Evolutionary conservation across 345 rosid species (phyloP).

Genomic region (Schrenkiella parvula): DNA sequence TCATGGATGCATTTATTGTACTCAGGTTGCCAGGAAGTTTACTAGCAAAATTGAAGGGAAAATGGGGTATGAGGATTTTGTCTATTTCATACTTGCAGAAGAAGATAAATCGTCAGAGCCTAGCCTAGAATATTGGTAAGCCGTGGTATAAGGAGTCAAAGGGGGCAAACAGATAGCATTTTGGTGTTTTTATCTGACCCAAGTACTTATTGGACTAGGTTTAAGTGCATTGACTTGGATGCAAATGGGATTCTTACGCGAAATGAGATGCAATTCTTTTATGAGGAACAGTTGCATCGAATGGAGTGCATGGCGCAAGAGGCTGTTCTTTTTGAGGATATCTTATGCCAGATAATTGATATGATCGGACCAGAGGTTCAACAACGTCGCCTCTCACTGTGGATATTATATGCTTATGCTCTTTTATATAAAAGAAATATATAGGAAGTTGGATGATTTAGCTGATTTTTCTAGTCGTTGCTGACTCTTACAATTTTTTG

Average conservation of each 20-base stretch:
- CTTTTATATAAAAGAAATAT: not conserved
- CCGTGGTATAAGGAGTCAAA: not conserved
- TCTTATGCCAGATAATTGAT: slow-evolving; percentile 92
- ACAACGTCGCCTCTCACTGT: slow-evolving; percentile 8
- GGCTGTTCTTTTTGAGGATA: slow-evolving; percentile 94
- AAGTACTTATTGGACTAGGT: slow-evolving; percentile 45
- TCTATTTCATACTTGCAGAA: slow-evolving; percentile 91
- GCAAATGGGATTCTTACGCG: slow-evolving; percentile 82
- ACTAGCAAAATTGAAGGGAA: slow-evolving; percentile 85
- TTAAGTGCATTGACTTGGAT: slow-evolving; percentile 95
- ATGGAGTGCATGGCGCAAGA: slow-evolving; percentile 99
- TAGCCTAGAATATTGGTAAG: slow-evolving; percentile 96
- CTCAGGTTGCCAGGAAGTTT: slow-evolving; percentile 78
- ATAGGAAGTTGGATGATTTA: not conserved
- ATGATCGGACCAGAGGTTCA: slow-evolving; percentile 93
- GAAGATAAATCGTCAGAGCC: slow-evolving; percentile 96
- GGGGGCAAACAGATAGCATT: not conserved
- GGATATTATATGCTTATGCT: not conserved
- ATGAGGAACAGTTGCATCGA: slow-evolving; percentile 95
- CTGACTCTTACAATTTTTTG: not conserved
- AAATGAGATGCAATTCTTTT: slow-evolving; percentile 87
- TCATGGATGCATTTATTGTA: not conserved
- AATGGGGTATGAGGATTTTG: slow-evolving; percentile 98
- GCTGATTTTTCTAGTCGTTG: not conserved
- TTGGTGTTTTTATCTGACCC: slow-evolving; percentile 20